Percentiles rank a stretch among this genome's conserved stretches.
Conservation (phyloP, 2,329 filamentous ascomycete genomes). For the Alternaria angustiovoidea region DNA sequence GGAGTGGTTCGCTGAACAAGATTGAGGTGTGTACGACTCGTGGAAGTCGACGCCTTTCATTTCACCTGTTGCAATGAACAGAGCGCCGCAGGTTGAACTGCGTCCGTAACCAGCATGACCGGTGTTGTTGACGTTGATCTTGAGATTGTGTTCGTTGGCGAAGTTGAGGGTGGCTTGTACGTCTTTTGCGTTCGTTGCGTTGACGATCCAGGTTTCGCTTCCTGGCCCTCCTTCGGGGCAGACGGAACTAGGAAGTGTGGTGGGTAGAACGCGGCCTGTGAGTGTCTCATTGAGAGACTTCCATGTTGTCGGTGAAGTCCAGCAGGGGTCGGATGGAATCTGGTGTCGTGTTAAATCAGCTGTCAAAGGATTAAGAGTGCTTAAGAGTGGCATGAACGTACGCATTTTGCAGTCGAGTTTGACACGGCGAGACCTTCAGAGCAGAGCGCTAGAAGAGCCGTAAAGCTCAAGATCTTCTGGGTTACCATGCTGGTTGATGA, state of each 20-base stretch:
- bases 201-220: not conserved
- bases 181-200: not conserved
- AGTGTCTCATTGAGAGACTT: not conserved
- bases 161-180: not conserved
- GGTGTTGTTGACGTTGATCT: not conserved
- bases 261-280: not conserved
- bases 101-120: not conserved
- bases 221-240: not conserved
- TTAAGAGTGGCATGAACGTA: not conserved
- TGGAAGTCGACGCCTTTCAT: not conserved
- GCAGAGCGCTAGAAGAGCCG: not conserved
- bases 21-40: not conserved
- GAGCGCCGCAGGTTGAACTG: not conserved
- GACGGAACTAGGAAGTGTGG: not conserved
- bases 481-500: not conserved
- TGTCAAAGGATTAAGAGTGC: no score
- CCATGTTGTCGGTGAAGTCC: not conserved
- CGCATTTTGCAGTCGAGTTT: not conserved
- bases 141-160: not conserved
- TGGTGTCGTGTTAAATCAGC: not conserved
- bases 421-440: not conserved
- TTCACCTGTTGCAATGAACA: not conserved
- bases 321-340: not conserved
- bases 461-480: not conserved
- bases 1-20: not conserved